phyloP scores from a whole-genome alignment of 2,329 filamentous ascomycete species.

The Talaromyces sp. region DNA sequence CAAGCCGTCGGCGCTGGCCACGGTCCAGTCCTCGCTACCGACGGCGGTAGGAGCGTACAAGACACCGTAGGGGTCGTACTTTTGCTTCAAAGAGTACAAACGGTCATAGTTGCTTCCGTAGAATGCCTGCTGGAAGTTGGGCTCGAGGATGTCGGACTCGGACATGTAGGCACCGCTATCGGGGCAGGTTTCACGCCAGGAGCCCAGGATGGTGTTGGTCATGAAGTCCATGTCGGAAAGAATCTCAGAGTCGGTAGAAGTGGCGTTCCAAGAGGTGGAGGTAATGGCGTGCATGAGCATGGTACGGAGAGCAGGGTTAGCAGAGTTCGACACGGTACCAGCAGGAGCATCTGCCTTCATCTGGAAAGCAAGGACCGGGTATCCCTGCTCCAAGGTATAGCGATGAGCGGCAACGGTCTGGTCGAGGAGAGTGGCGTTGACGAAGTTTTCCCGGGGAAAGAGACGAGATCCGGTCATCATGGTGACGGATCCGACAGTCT shows the following conservation, averaged over 20 bases:
- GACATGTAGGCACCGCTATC: conserved; percentile 40
- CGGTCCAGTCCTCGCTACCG: conserved; percentile 12
- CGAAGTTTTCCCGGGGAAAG: conserved; percentile 35
- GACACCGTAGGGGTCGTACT: conserved; percentile 41
- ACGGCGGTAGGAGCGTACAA: conserved; percentile 28
- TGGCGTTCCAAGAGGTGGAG: conserved; percentile 24
- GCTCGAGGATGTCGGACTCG: conserved; percentile 42
- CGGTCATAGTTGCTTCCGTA: conserved; percentile 42
- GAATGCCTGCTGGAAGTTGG: conserved; percentile 41
- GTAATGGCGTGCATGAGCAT: conserved; percentile 36
- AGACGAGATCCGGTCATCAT: conserved; percentile 33
- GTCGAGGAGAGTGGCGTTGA: conserved; percentile 22
- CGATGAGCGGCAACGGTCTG: conserved; percentile 28
- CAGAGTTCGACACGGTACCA: conserved; percentile 33
- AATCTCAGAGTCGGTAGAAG: conserved; percentile 38
- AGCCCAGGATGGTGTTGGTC: conserved; percentile 20
- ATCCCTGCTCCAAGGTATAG: conserved; percentile 26
- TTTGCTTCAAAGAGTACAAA: conserved; percentile 38
- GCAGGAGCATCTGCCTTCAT: conserved; percentile 28
- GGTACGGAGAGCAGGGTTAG: conserved; percentile 39
- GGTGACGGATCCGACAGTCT: conserved; percentile 22
- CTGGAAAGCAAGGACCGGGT: conserved; percentile 32
- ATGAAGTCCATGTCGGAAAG: conserved; percentile 23
- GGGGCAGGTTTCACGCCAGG: conserved; percentile 27
- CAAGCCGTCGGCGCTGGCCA: not conserved